Evolutionary conservation across 2,329 filamentous ascomycete species (phyloP).

Genomic region (Aspergillus nomiae): DNA sequence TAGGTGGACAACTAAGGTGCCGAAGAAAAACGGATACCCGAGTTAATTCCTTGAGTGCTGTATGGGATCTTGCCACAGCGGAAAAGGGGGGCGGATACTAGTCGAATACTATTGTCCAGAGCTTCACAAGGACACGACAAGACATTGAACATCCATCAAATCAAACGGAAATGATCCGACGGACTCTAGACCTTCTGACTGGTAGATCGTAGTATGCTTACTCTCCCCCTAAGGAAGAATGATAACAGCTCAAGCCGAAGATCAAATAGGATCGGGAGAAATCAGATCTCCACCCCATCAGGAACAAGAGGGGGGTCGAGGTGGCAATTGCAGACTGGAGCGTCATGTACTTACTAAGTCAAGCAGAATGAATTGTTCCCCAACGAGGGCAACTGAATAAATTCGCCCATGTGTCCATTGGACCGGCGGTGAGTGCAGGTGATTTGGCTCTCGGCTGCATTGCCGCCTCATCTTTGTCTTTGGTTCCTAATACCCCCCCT

Average conservation of each 20-base stretch:
- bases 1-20: not conserved
- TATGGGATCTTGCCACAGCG: constrained; percentile 11
- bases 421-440: constrained; percentile 23
- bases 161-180: not conserved
- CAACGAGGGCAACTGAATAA: not conserved
- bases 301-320: not conserved
- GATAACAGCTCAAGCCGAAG: not conserved
- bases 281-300: not conserved
- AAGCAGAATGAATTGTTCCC: not conserved
- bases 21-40: not conserved
- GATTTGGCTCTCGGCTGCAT: constrained; percentile 22
- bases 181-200: not conserved
- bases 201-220: not conserved
- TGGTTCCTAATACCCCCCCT: constrained; percentile 4
- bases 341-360: not conserved
- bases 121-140: not conserved
- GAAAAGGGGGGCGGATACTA: not conserved
- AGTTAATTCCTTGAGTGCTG: not conserved
- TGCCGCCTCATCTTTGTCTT: constrained; percentile 22
- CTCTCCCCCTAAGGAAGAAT: not conserved
- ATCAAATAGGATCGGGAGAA: constrained; percentile 1
- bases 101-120: not conserved
- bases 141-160: not conserved
- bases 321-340: not conserved
- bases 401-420: not conserved